These are phyloP conservation scores for Quercus suber DNA, from an alignment of 306 rosid species.

Conservation along the genomic window DNA sequence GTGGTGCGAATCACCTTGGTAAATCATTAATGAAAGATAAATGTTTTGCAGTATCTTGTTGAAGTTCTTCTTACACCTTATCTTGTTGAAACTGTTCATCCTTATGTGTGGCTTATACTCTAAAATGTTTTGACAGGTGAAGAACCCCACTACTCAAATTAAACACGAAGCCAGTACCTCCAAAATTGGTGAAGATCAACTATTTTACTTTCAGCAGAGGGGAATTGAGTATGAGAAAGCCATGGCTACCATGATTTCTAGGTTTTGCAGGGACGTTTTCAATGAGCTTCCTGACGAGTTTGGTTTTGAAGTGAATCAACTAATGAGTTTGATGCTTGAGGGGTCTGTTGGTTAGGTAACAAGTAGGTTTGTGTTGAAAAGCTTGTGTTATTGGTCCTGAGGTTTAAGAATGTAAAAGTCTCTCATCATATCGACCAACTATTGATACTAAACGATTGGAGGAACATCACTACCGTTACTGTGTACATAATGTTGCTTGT, in stretches of 20 bases:
- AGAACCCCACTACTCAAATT: constrained; percentile 77
- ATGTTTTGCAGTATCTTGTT: background rate
- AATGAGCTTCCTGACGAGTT: constrained; percentile 95
- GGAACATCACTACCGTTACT: background rate
- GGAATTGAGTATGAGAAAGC: constrained; percentile 90
- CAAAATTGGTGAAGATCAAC: constrained; percentile 88
- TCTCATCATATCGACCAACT: background rate
- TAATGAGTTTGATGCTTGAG: constrained; percentile 94
- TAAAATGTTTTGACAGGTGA: constrained; percentile 44
- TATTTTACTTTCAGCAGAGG: constrained; percentile 91
- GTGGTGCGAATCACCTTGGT: background rate
- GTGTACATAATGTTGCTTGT: constrained; percentile 20
- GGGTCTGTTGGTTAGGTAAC: constrained; percentile 70
- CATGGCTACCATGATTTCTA: constrained; percentile 97
- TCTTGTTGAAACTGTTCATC: background rate
- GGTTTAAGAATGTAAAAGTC: constrained; percentile 1
- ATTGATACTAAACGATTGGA: background rate
- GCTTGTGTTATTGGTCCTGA: constrained; percentile 9
- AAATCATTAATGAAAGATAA: background rate
- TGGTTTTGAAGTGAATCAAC: constrained; percentile 92
- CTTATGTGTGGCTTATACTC: background rate
- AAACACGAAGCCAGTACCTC: constrained; percentile 97
- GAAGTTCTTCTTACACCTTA: background rate
- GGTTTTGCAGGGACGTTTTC: constrained; percentile 88
- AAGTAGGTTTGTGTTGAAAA: background rate